Conservation (phyloP, 2,329 filamentous ascomycete species). For the Fusarium piperis region DNA sequence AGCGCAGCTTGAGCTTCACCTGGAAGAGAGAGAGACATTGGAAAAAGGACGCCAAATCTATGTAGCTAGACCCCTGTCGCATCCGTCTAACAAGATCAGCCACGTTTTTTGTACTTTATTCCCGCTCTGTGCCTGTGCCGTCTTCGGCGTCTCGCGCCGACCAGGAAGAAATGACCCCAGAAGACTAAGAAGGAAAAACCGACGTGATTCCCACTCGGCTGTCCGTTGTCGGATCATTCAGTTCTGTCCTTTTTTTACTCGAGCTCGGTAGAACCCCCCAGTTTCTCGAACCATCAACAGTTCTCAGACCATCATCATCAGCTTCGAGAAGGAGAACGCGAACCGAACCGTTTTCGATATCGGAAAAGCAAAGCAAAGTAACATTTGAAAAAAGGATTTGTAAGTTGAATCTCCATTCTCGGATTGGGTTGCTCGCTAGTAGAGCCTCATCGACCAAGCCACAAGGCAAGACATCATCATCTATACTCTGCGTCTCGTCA, state of each 20-base stretch:
- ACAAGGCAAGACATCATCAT: slow-evolving; percentile 25
- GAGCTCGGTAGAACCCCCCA: slow-evolving; percentile 25
- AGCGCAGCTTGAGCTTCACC: slow-evolving; percentile 28
- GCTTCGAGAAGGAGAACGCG: slow-evolving; percentile 5
- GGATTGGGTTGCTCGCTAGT: slow-evolving; percentile 15
- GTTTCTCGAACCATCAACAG: slow-evolving; percentile 1
- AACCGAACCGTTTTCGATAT: background rate
- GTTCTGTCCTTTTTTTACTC: slow-evolving; percentile 24
- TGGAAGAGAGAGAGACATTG: background rate
- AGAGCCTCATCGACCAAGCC: slow-evolving; percentile 27
- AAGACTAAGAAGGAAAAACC: slow-evolving; percentile 36
- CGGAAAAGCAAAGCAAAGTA: background rate
- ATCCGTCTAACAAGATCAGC: slow-evolving; percentile 32
- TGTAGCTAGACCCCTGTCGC: slow-evolving; percentile 19
- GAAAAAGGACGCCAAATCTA: slow-evolving; percentile 9
- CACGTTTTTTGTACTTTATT: slow-evolving; percentile 21
- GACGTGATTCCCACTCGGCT: slow-evolving; percentile 29
- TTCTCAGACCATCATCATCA: slow-evolving; percentile 25
- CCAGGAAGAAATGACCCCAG: slow-evolving; percentile 5
- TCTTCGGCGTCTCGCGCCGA: slow-evolving; percentile 24
- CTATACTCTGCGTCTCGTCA: slow-evolving; percentile 16
- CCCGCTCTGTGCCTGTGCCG: slow-evolving; percentile 14
- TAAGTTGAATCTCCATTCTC: slow-evolving; percentile 23
- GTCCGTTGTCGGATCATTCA: slow-evolving; percentile 39
- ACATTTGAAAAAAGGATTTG: background rate